Evolutionary conservation across 768 basidiomycete genomes (phyloP), one percentile per base, ranked within the genome.

Genomic region (Naematelia aurantialba): DNA sequence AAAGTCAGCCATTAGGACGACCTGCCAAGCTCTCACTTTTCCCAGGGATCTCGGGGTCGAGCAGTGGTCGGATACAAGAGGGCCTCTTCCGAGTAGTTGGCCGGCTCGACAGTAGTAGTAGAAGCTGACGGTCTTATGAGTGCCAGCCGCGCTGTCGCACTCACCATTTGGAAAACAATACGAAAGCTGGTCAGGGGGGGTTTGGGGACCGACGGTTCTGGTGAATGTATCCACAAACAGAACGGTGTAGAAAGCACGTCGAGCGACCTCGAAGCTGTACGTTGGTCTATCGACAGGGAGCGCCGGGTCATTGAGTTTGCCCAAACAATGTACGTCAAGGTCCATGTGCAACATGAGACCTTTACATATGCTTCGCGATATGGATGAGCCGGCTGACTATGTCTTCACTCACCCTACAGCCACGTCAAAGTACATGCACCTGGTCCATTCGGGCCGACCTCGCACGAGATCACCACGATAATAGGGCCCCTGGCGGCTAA

Each of bases 401-500:
- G 27, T 1, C 50, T 17, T 8, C 26, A 52, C 50, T 25, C 27
- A 52, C 50, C 50, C 50, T 17, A 52, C 50, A 11, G 29, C 50
- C 19, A 52, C 50, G 22, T 52, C 50, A 19, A 52, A 30, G 12
- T 27, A 52, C 50, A 52, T 52, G 50, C 50, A 52, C 14, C 27
- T 17, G 21, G 24, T 52, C 50, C 34, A 39, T 39, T 39, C 57
- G 14, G 31, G 8, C 12, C 34, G 57, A 5, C 49, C 26, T 3
- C 57, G 49, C 17, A 51, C 26, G 12, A 29, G 21, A 14, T 11
- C 30, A 3, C 50, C 48, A 19, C 50, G 50, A 39, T 52, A 45
- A 29, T 52, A 58, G 26, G 50, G 50, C 12, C 57, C 57, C 24
- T 58, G 57, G n/a, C 31, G 44, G 25, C 57, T 58, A 26, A n/a